phyloP scores from a whole-genome alignment of 805 yeast species.

The Ogataea henricii region DNA sequence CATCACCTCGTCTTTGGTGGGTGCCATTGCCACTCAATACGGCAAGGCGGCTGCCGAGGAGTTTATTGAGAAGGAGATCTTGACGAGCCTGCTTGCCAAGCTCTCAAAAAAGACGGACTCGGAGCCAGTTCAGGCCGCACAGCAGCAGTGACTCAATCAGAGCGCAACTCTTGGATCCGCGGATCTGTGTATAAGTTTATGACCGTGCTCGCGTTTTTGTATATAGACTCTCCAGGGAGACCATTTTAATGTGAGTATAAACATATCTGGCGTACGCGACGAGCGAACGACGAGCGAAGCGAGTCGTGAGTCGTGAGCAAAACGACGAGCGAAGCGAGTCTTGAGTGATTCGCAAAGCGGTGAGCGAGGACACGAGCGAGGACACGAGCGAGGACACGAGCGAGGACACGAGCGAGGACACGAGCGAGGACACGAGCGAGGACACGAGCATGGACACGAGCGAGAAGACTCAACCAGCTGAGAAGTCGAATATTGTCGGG shows the following conservation, averaged over 20 bases:
- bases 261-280: too few species aligned
- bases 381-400: too few species aligned
- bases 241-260: not conserved
- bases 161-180: too few species aligned
- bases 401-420: too few species aligned
- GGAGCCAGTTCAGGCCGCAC: not conserved
- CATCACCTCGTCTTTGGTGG: slow-evolving; percentile 52
- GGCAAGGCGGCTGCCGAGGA: slow-evolving; percentile 61
- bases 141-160: not conserved
- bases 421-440: too few species aligned
- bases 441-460: too few species aligned
- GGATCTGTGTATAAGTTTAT: slow-evolving; percentile 4
- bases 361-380: too few species aligned
- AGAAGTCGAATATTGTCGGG: too few species aligned
- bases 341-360: too few species aligned
- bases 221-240: slow-evolving; percentile 5
- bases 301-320: not conserved
- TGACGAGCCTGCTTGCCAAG: slow-evolving; percentile 24
- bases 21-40: slow-evolving; percentile 64
- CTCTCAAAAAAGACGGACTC: slow-evolving; percentile 1
- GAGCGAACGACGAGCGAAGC: not conserved
- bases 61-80: slow-evolving; percentile 56
- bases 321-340: not conserved
- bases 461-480: too few species aligned
- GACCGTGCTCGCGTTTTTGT: slow-evolving; percentile 6